These are phyloP conservation scores for Xerocomus nothofagi DNA, from an alignment of 1,284 basidiomycete genomes.

Conservation along the genomic window DNA sequence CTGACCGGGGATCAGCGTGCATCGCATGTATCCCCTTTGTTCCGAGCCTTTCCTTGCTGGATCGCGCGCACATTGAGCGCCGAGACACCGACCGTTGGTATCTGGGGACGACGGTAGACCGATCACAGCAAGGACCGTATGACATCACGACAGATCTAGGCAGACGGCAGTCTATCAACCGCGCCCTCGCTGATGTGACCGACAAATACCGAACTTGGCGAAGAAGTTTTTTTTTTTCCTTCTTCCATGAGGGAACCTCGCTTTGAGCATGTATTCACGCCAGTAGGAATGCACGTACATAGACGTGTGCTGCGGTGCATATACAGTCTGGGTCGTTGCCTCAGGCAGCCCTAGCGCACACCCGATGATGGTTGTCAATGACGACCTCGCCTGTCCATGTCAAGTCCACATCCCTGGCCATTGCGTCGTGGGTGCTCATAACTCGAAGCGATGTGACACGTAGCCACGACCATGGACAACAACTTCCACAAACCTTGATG, in stretches of 20 bases:
- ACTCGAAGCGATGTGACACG: neutral
- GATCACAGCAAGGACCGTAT: constrained; percentile 10
- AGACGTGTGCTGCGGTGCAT: neutral
- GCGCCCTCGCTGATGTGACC: neutral
- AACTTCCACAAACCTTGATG: constrained; percentile 8
- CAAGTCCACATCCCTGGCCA: neutral
- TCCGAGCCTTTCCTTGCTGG: neutral
- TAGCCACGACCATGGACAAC: no score
- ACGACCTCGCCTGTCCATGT: neutral
- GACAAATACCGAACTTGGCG: no score
- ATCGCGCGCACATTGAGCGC: neutral
- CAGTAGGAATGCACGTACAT: neutral
- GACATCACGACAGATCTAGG: no score
- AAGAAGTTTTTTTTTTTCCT: neutral
- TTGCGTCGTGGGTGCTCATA: neutral
- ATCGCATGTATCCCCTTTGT: neutral
- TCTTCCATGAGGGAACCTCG: constrained; percentile 6
- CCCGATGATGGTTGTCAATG: neutral
- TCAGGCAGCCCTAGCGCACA: neutral
- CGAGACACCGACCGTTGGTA: neutral
- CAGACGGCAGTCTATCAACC: no score
- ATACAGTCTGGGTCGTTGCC: no score
- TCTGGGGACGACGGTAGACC: neutral
- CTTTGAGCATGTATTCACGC: neutral
- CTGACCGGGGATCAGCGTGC: neutral